Conservation (phyloP, 306 rosid species). For the Lathyrus aphaca region DNA sequence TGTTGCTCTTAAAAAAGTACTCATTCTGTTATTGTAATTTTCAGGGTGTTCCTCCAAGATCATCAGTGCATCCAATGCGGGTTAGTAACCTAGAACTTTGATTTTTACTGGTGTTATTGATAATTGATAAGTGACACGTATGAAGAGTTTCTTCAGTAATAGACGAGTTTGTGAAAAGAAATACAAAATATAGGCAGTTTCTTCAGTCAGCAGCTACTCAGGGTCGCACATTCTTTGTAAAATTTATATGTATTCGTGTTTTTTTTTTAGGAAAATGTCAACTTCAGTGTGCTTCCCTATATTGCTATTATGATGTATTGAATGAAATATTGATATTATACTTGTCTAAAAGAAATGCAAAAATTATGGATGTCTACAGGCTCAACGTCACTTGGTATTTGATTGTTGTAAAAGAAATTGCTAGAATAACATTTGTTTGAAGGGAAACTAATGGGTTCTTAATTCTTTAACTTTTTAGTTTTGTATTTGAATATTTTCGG, state of each 20-base stretch:
- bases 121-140: too few species aligned
- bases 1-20: constrained; percentile 9
- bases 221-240: constrained; percentile 11
- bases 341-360: constrained; percentile 14
- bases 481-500: constrained; percentile 17
- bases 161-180: not conserved
- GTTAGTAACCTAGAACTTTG: constrained; percentile 51
- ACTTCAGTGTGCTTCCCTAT: not conserved
- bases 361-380: not conserved
- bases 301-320: not conserved
- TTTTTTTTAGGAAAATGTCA: not conserved
- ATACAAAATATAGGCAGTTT: not conserved
- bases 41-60: constrained; percentile 99
- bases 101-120: constrained; percentile 28
- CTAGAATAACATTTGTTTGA: constrained; percentile 13
- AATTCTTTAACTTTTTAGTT: not conserved
- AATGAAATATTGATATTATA: constrained; percentile 3
- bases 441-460: constrained; percentile 8
- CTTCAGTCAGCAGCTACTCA: constrained; percentile 3
- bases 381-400: not conserved
- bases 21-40: constrained; percentile 41
- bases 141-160: not conserved
- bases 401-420: not conserved
- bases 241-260: not conserved
- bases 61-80: constrained; percentile 98